Evolutionary conservation across 148 eudicot species (phyloP), one percentile per base, ranked within the genome.

Genomic region (Silene uniflora): DNA sequence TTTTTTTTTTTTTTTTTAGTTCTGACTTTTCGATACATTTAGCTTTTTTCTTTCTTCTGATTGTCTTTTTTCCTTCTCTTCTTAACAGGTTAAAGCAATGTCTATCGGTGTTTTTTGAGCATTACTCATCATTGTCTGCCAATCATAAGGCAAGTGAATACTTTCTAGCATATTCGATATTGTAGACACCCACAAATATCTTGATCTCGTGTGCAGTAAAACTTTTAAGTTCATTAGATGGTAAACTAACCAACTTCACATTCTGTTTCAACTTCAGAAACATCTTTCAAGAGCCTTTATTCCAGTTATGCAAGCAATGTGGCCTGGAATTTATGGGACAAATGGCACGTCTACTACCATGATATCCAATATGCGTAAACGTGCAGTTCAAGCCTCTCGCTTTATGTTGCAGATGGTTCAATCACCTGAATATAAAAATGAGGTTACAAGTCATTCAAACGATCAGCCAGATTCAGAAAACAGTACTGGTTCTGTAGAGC

Each of bases 341-440:
- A 83, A 79, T 63, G 83, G 85, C 22, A 91, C 91, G 42, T 88
- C 97, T 73, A 10, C 86, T 7, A 62, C 78, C 63, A 76, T 86
- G 83, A 85, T 92, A 67, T 90, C 98, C 66, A 88, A 83, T 73
- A 83, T 86, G 96, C 93, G 99, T 22, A 95, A 91, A 82, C 90
- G 87, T 85, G 99, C 98, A 68, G 87, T 85, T 47, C 99, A 92
- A 82, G 97, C 90, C 62, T 88, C 99, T 75, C 99, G 87, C 25
- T 92, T 95, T 79, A 95, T 95, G 91, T 72, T 95, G 77, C 98
- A 95, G 80, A 92, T 95, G 99, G 85, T 95, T 85, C 93, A 92
- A 80, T 84, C 90, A 75, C 88, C 87, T 62, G 69, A 92, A 73
- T 88, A 89, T 32, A 71, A 74, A 73, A 89, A 85, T 73, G 93